Evolutionary conservation across 2,329 filamentous ascomycete genomes (phyloP).

Genomic region (Neophaeococcomyces mojaviensis): DNA sequence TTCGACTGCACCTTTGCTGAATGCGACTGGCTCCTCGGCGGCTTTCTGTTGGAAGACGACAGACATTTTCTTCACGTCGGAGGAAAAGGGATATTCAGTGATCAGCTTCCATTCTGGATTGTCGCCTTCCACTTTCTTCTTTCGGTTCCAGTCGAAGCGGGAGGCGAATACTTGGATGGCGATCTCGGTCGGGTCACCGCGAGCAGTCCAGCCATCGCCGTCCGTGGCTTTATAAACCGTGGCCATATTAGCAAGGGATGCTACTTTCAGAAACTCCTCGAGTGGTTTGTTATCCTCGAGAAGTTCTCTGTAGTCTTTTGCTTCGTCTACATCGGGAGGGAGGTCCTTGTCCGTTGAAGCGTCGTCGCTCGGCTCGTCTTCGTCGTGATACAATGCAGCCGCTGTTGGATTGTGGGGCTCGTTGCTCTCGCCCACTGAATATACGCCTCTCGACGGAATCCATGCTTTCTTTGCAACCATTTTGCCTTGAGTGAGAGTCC

Average conservation of each 20-base stretch:
- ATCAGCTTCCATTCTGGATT: slow-evolving; percentile 48
- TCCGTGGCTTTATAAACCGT: slow-evolving; percentile 46
- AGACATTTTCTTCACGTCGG: slow-evolving; percentile 62
- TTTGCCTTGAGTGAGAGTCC: slow-evolving; percentile 55
- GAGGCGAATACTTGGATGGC: slow-evolving; percentile 61
- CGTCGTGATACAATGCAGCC: slow-evolving; percentile 39
- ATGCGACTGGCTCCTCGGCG: slow-evolving; percentile 12
- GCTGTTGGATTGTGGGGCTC: slow-evolving; percentile 51
- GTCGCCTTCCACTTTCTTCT: slow-evolving; percentile 46
- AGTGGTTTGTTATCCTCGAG: slow-evolving; percentile 41
- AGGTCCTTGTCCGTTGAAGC: slow-evolving; percentile 32
- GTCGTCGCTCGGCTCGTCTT: slow-evolving; percentile 40
- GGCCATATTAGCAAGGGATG: slow-evolving; percentile 55
- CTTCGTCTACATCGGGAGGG: slow-evolving; percentile 25
- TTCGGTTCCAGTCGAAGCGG: slow-evolving; percentile 50
- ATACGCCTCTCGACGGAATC: slow-evolving; percentile 52
- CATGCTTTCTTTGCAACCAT: slow-evolving; percentile 57
- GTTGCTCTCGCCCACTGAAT: slow-evolving; percentile 48
- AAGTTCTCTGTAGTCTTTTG: slow-evolving; percentile 36
- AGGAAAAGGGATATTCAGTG: slow-evolving; percentile 61
- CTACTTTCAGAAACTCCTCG: slow-evolving; percentile 47
- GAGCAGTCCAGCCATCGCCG: slow-evolving; percentile 45
- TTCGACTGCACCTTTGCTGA: slow-evolving; percentile 52
- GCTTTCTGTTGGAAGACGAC: slow-evolving; percentile 46
- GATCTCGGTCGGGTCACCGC: slow-evolving; percentile 59